Base-by-base conservation (phyloP, 257 asterid species). In the Hygrophila difformis region DNA sequence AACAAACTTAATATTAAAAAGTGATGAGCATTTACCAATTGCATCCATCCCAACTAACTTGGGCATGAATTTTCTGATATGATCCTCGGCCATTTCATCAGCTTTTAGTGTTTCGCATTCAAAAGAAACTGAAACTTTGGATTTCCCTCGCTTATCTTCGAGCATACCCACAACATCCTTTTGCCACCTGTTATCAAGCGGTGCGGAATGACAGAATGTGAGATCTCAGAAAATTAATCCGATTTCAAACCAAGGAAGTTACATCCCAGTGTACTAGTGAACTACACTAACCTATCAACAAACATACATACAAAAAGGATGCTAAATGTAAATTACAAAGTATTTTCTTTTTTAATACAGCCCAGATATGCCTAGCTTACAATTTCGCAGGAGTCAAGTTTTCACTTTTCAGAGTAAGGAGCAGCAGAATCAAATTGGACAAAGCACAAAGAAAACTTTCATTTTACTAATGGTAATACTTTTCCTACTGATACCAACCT, bases 91-190 rank as follows among this genome's bases (percentile, higher is more conserved):
- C 52, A 79, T 88, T 64, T 78, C 59, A 15, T 81, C 99, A 43
- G 96, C 82, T 73, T 86, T 91, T 61, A 91, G 60, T 14, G 95
- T 86, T 65, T 86, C 99, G 40, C 99, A 91, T 52, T 78, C 88
- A n/a, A 91, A 91, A 39, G 77, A 73, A 60, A 86, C 79, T 3
- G 68, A 64, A 57, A 72, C 70, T 69, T 66, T 67, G 51, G 12
- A 12, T 60, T 74, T 77, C 44, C 51, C 64, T 16, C 72, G 77
- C 74, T 78, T 82, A 72, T 81, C 68, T 50, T 91, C 96, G 20
- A 91, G 61, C 95, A 86, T 75, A 34, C 85, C 86, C 44, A 78
- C 84, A 16, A 85, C 82, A 63, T 86, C 99, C 56, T 80, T 72
- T 53, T 85, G 95, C 96, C 99, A 89, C 57, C 97, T 88, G 53